These are phyloP conservation scores for Entophlyctis luteolus DNA, from an alignment of 192 early-diverging fungal genomes.

Conservation along the genomic window DNA sequence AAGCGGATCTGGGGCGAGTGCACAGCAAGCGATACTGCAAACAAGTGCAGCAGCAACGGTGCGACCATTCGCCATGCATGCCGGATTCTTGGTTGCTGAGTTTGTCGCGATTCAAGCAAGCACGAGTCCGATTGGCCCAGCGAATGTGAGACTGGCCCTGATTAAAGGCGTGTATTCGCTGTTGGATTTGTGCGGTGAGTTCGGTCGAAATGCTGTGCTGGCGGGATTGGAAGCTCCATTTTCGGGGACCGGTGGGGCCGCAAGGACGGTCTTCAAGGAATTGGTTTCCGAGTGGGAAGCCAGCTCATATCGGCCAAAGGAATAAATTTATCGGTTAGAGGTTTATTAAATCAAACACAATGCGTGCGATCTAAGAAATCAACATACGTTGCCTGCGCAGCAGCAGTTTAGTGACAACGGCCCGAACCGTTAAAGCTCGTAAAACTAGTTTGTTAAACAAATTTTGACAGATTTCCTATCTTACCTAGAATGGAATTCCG, in stretches of 20 bases:
- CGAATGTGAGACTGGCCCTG: constrained; percentile 39
- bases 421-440: too few species aligned
- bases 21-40: constrained; percentile 52
- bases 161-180: constrained; percentile 56
- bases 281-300: constrained; percentile 38
- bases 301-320: background rate
- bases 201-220: constrained; percentile 64
- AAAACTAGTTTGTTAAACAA: too few species aligned
- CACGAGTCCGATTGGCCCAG: constrained; percentile 17
- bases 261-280: constrained; percentile 32
- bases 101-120: constrained; percentile 56
- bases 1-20: constrained; percentile 21
- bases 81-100: constrained; percentile 42
- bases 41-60: constrained; percentile 33
- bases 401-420: too few species aligned
- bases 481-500: too few species aligned
- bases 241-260: background rate
- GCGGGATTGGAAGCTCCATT: constrained; percentile 46
- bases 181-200: constrained; percentile 62
- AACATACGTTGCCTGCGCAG: too few species aligned
- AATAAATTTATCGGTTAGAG: background rate
- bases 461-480: too few species aligned
- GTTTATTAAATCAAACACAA: too few species aligned
- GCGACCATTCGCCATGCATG: constrained; percentile 38
- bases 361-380: too few species aligned